A percentile compares a stretch with the other conserved stretches of the same genome.
These are phyloP conservation scores for Kazachstania psychrophila DNA, from an alignment of 805 yeast species.

Conservation along the genomic window DNA sequence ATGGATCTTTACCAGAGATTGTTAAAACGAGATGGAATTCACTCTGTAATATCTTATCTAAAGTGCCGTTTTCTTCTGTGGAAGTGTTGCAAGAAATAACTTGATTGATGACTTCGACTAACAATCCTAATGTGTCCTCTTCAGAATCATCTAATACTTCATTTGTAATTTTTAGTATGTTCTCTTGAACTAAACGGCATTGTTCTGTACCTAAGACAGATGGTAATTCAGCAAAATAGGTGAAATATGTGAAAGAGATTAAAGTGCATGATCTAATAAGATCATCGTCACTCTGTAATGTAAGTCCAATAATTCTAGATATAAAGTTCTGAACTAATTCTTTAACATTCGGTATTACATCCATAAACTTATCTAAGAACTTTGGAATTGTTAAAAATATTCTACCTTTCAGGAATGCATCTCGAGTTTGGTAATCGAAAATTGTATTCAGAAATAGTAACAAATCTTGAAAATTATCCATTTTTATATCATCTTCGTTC, in stretches of 20 bases:
- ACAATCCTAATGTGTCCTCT: slow-evolving; percentile 69
- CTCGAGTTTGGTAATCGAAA: slow-evolving; percentile 10
- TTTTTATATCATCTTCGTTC: slow-evolving; percentile 14
- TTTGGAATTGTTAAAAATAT: slow-evolving; percentile 46
- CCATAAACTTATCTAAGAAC: slow-evolving; percentile 44
- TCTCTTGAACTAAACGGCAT: slow-evolving; percentile 16
- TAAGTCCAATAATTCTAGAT: slow-evolving; percentile 13
- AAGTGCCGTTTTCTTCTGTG: slow-evolving; percentile 22
- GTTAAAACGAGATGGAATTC: slow-evolving; percentile 49
- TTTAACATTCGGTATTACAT: slow-evolving; percentile 25
- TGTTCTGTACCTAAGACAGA: slow-evolving; percentile 18
- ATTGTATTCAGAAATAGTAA: slow-evolving; percentile 10
- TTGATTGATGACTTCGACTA: slow-evolving; percentile 56
- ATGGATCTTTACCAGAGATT: slow-evolving; percentile 62
- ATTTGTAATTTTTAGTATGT: slow-evolving; percentile 32
- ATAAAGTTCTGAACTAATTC: slow-evolving; percentile 27
- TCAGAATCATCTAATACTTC: slow-evolving; percentile 51
- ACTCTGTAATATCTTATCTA: slow-evolving; percentile 20
- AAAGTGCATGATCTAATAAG: slow-evolving; percentile 30
- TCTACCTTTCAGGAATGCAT: slow-evolving; percentile 40
- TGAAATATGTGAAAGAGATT: slow-evolving; percentile 46
- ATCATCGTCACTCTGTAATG: slow-evolving; percentile 26
- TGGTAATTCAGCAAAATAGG: slow-evolving; percentile 31
- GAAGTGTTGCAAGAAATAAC: slow-evolving; percentile 34
- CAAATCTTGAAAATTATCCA: neutral